These are phyloP conservation scores for Polyporus arcularius DNA, from an alignment of 768 basidiomycete genomes.

Conservation along the genomic window DNA sequence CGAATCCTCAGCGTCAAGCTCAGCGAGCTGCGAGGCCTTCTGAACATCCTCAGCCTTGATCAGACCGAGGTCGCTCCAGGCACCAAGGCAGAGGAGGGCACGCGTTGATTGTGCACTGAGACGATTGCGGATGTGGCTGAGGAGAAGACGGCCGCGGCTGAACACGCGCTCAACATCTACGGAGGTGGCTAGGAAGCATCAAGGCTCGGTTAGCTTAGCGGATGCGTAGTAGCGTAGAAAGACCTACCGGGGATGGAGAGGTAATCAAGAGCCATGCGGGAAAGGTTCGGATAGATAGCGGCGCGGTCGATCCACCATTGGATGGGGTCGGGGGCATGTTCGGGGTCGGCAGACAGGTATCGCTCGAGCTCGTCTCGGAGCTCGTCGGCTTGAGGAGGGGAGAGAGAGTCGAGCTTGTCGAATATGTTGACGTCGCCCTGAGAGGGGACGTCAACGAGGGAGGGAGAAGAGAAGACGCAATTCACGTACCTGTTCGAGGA, in stretches of 20 bases:
- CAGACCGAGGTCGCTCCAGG: conserved; percentile 23
- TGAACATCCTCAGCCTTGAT: background rate
- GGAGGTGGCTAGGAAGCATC: conserved; percentile 18
- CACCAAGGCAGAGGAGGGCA: conserved; percentile 35
- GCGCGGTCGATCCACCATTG: conserved; percentile 33
- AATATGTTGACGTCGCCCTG: too few species aligned
- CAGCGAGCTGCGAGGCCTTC: background rate
- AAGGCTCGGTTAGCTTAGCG: background rate
- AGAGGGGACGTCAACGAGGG: too few species aligned
- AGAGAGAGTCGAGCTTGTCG: too few species aligned
- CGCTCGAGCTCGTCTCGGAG: too few species aligned
- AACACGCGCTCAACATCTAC: conserved; percentile 13
- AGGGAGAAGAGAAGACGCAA: too few species aligned
- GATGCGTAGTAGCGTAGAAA: too few species aligned
- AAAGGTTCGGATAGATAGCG: conserved; percentile 28
- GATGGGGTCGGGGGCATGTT: conserved; percentile 27
- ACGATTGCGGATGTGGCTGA: background rate
- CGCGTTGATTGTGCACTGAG: conserved; percentile 20
- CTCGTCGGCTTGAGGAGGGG: too few species aligned
- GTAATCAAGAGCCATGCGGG: background rate
- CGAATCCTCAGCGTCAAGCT: background rate
- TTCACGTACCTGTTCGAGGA: too few species aligned
- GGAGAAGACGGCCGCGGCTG: conserved; percentile 10
- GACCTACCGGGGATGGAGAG: background rate
- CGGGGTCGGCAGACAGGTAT: background rate